A percentile compares a stretch with the other conserved stretches of the same genome.
These are phyloP conservation scores for Colletotrichum nymphaeae DNA, from an alignment of 2,329 filamentous ascomycete genomes.

Conservation along the genomic window DNA sequence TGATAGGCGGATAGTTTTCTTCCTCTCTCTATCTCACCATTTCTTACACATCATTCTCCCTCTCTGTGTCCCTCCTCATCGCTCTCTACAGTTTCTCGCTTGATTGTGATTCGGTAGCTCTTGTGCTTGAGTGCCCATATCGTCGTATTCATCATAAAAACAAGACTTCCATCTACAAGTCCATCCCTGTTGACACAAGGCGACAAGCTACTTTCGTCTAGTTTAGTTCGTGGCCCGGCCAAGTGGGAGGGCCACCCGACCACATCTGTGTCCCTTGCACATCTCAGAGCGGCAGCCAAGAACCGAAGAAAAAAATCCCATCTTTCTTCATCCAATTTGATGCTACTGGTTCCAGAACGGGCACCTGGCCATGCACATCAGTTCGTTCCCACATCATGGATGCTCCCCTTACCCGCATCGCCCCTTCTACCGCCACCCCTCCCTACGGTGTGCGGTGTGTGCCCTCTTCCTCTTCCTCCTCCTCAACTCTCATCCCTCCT, in stretches of 20 bases:
- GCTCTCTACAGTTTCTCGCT: not conserved
- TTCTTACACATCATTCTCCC: not conserved
- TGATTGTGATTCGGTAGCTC: not conserved
- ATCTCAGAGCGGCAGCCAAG: conserved; percentile 30
- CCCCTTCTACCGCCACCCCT: conserved; percentile 27
- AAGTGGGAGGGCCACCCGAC: conserved; percentile 26
- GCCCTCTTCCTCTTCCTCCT: no score
- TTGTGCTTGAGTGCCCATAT: not conserved
- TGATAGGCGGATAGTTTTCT: not conserved
- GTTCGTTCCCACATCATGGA: conserved; percentile 27
- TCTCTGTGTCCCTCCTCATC: not conserved
- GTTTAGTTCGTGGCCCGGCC: conserved; percentile 22
- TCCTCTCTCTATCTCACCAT: not conserved
- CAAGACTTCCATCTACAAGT: not conserved
- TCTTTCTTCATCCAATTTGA: conserved; percentile 36
- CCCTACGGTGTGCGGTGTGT: not conserved
- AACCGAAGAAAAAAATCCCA: conserved; percentile 35
- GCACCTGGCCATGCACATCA: conserved; percentile 33
- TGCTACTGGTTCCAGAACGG: conserved; percentile 32
- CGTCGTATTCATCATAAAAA: not conserved
- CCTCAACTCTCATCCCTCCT: not conserved
- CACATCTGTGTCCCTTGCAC: conserved; percentile 30
- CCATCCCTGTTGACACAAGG: not conserved
- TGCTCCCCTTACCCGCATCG: conserved; percentile 30
- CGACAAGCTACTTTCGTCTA: not conserved